These are phyloP conservation scores for Nigrospora oryzae DNA, from an alignment of 2,329 filamentous ascomycete species.

Conservation along the genomic window DNA sequence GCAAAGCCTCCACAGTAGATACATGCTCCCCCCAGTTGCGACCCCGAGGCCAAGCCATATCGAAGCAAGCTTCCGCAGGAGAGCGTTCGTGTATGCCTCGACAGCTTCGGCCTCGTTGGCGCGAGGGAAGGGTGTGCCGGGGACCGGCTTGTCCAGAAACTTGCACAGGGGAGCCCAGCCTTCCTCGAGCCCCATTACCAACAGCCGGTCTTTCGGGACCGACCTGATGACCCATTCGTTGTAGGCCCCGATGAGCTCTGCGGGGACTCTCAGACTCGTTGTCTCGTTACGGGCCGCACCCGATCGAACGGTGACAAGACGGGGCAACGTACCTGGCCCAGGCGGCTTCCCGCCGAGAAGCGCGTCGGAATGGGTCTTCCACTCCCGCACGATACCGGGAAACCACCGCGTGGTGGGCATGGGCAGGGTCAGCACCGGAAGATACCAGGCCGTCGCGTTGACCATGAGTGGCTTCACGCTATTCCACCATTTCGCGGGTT, in stretches of 20 bases:
- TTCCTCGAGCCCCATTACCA: conserved; percentile 15
- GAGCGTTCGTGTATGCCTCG: neutral
- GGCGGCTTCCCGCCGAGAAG: too few species aligned
- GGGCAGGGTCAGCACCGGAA: conserved; percentile 1
- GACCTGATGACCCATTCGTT: conserved; percentile 1
- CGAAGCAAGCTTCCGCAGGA: too few species aligned
- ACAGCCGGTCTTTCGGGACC: conserved; percentile 3
- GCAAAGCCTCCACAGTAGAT: too few species aligned
- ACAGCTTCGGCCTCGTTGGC: conserved; percentile 16
- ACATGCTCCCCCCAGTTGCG: too few species aligned
- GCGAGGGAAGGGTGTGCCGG: conserved; percentile 17
- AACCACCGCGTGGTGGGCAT: conserved; percentile 11
- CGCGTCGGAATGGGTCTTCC: too few species aligned
- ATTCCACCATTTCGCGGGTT: conserved; percentile 9
- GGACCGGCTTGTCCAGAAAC: conserved; percentile 18
- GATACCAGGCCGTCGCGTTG: conserved; percentile 8
- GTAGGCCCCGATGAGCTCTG: neutral
- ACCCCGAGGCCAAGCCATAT: too few species aligned
- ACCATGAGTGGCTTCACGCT: conserved; percentile 9
- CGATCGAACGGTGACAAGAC: too few species aligned
- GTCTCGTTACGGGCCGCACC: too few species aligned
- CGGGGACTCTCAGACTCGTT: too few species aligned
- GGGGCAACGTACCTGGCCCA: too few species aligned
- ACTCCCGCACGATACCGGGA: too few species aligned
- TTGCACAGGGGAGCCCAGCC: conserved; percentile 25